phyloP scores from a whole-genome alignment of 116 monocot genomes.

The Cymodocea nodosa region DNA sequence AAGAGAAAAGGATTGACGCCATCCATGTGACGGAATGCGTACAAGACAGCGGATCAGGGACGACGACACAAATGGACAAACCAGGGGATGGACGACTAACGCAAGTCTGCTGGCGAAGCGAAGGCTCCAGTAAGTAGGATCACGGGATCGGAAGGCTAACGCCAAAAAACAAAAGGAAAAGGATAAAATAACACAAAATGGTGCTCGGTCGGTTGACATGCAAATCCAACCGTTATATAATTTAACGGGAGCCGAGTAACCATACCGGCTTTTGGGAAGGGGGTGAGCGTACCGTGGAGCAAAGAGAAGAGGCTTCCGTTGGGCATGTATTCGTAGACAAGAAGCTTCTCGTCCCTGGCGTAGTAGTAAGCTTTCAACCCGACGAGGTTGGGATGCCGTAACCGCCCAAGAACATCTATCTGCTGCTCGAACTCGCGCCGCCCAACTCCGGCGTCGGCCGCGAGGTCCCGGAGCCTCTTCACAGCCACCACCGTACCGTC shows the following conservation, averaged over 20 bases:
- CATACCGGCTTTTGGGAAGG: too few relatives aligned
- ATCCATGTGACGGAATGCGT: too few relatives aligned
- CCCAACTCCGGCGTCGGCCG: conserved; percentile 12
- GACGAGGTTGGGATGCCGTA: conserved; percentile 64
- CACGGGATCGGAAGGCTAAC: background rate
- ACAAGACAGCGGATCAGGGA: too few relatives aligned
- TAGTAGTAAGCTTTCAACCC: conserved; percentile 68
- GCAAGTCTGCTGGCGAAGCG: too few relatives aligned
- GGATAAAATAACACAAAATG: too few relatives aligned
- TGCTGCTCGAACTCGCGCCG: conserved; percentile 65
- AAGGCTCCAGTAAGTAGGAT: too few relatives aligned
- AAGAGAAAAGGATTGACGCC: background rate
- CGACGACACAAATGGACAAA: too few relatives aligned
- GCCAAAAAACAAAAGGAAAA: too few relatives aligned
- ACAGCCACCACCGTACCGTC: conserved; percentile 68
- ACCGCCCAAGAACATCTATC: conserved; percentile 49
- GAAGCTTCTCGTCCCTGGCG: conserved; percentile 81
- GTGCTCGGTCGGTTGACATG: too few relatives aligned
- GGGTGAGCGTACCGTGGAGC: conserved; percentile 52
- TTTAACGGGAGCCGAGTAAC: too few relatives aligned
- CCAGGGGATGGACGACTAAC: too few relatives aligned
- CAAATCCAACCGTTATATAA: background rate
- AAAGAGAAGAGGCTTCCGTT: conserved; percentile 70
- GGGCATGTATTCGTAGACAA: conserved; percentile 89
- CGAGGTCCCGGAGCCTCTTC: conserved; percentile 46